Evolutionary conservation across 129 eudicot genomes (phyloP), one percentile per base, ranked within the genome.

Genomic region (Helichrysum umbraculigerum): DNA sequence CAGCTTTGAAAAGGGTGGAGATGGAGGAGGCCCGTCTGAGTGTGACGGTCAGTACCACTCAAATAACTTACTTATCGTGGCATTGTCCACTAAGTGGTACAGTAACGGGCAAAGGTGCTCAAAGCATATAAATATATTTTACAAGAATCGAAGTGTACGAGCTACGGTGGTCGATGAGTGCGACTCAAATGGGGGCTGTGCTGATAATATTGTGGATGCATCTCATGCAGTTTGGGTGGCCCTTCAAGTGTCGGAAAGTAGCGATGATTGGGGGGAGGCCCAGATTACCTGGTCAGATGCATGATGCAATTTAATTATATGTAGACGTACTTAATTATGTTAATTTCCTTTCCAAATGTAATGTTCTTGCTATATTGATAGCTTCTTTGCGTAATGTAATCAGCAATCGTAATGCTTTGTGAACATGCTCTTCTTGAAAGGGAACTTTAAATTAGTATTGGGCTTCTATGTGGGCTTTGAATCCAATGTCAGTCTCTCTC

Each of bases 181-280:
- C 7, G 73, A 71, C 47, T 71, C 76, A 2, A 32, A 71, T 30
- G 30, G 67, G 4, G 67, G 56, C 5, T 76, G 80, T 34, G 20
- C 12, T 52, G 66, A 66, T 76, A 56, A 76, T 52, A 66, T 76
- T 76, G 74, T 76, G 42, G 80, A 66, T 56, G 80, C 80, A 3
- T 76, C 80, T 76, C 34, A 54, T 34, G 80, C 66, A 0, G 80
- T 76, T 67, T 66, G 80, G 80, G 4, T 67, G 35, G 73, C 73
- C 2, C 67, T 76, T 8, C 66, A 69, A 19, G 73, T 66, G 56
- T 56, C 80, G 12, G 15, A 12, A 66, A 76, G 80, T 76, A 72
- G 5, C 17, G 17, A 44, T 4, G 52, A 66, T 10, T 66, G 80
- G 80, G 74, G 80, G 6, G 6, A 76, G 56, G 37, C 67, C 33